Evolutionary conservation across 2,329 filamentous ascomycete genomes (phyloP).

Genomic region (Penicillium capsulatum): DNA sequence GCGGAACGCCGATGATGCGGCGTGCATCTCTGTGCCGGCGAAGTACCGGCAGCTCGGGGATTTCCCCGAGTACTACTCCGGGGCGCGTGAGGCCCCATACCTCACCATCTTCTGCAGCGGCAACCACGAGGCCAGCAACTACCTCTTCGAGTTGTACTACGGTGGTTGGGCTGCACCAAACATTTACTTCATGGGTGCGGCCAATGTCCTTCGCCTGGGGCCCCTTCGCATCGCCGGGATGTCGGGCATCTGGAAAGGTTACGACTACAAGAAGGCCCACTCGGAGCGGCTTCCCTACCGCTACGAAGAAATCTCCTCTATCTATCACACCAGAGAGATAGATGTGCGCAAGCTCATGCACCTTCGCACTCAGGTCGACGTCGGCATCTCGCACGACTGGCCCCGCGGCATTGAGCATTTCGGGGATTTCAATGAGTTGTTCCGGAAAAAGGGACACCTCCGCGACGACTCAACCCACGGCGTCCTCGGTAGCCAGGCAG

Average conservation of each 20-base stretch:
- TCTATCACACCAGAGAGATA: conserved; percentile 86
- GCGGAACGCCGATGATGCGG: conserved; percentile 82
- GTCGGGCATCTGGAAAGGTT: conserved; percentile 92
- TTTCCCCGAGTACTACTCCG: conserved; percentile 91
- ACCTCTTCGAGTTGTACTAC: conserved; percentile 90
- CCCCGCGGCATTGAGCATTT: conserved; percentile 75
- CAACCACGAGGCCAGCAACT: conserved; percentile 89
- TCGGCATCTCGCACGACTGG: conserved; percentile 96
- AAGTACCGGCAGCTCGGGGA: conserved; percentile 89
- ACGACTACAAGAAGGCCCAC: conserved; percentile 79
- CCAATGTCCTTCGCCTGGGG: conserved; percentile 80
- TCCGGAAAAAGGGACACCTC: conserved; percentile 70
- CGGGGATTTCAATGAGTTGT: conserved; percentile 66
- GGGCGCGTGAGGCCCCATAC: conserved; percentile 70
- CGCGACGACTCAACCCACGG: conserved; percentile 70
- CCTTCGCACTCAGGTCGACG: conserved; percentile 79
- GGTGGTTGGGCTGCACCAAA: conserved; percentile 96
- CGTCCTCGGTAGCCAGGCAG: conserved; percentile 73
- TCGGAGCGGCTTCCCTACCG: conserved; percentile 83
- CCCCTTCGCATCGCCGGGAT: conserved; percentile 82
- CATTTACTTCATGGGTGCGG: conserved; percentile 94
- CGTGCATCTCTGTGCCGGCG: conserved; percentile 79
- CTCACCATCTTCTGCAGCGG: conserved; percentile 89
- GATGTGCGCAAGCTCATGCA: conserved; percentile 88
- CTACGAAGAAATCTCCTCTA: conserved; percentile 67